phyloP scores from a whole-genome alignment of 1,139 yeast genomes.

The Lodderomyces metapsilosis region DNA sequence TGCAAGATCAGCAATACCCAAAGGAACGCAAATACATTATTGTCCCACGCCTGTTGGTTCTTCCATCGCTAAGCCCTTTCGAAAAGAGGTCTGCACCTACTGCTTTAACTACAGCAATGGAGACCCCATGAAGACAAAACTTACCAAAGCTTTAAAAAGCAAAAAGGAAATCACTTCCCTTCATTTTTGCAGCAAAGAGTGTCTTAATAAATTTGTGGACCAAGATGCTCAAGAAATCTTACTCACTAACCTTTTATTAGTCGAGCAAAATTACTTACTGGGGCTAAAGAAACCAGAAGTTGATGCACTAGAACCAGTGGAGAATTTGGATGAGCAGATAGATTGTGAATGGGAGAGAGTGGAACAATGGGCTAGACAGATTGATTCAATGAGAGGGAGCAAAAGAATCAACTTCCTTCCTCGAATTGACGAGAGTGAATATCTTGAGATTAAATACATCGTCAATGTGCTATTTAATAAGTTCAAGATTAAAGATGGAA shows the following conservation, averaged over 20 bases:
- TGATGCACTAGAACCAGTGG: slow-evolving; percentile 17
- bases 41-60: slow-evolving; percentile 46
- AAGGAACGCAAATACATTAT: slow-evolving; percentile 40
- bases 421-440: slow-evolving; percentile 34
- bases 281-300: slow-evolving; percentile 25
- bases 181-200: slow-evolving; percentile 56
- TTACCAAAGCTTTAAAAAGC: slow-evolving; percentile 49
- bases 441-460: slow-evolving; percentile 38
- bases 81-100: slow-evolving; percentile 62
- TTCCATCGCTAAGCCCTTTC: slow-evolving; percentile 52
- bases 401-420: slow-evolving; percentile 32
- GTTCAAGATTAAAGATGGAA: slow-evolving; percentile 13
- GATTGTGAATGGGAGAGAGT: slow-evolving; percentile 29
- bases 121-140: slow-evolving; percentile 39
- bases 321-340: slow-evolving; percentile 18
- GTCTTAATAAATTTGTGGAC: slow-evolving; percentile 39
- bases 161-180: slow-evolving; percentile 41
- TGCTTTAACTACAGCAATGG: slow-evolving; percentile 58
- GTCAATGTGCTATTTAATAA: slow-evolving; percentile 29
- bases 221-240: slow-evolving; percentile 24
- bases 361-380: slow-evolving; percentile 35
- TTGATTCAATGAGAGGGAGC: slow-evolving; percentile 25
- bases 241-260: slow-evolving; percentile 22
- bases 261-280: slow-evolving; percentile 26
- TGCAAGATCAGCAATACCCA: slow-evolving; percentile 39